These are phyloP conservation scores for Aquanectria penicillioides DNA, from an alignment of 2,329 filamentous ascomycete species.

Conservation along the genomic window DNA sequence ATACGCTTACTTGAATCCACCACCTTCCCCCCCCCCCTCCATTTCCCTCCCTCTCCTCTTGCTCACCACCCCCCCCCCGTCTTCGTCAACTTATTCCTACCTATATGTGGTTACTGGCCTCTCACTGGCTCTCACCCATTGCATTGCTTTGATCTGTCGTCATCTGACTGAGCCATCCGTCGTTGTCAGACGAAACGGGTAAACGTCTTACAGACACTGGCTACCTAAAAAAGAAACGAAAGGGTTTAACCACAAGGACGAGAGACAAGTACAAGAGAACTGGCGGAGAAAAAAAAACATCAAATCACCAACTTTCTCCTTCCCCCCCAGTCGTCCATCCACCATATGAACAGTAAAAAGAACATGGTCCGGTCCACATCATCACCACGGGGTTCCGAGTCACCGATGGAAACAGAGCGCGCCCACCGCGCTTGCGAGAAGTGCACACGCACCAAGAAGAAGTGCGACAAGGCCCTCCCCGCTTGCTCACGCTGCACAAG, in stretches of 20 bases:
- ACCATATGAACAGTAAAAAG: constrained; percentile 30
- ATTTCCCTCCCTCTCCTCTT: constrained; percentile 1
- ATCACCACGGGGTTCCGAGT: constrained; percentile 43
- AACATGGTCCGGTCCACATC: constrained; percentile 41
- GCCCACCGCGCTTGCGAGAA: constrained; percentile 51
- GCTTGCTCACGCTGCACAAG: constrained; percentile 48
- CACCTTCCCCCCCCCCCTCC: neutral
- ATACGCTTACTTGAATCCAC: neutral
- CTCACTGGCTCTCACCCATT: neutral
- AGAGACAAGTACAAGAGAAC: too few relatives aligned
- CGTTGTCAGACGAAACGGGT: constrained; percentile 6
- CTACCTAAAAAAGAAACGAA: constrained; percentile 6
- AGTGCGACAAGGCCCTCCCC: constrained; percentile 50
- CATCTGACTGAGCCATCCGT: neutral
- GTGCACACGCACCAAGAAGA: constrained; percentile 51
- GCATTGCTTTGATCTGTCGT: neutral
- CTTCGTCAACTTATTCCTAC: neutral
- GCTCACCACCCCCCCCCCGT: neutral
- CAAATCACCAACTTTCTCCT: too few relatives aligned
- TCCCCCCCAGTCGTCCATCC: constrained; percentile 12
- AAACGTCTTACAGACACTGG: neutral
- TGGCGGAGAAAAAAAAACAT: neutral
- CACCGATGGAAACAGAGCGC: constrained; percentile 45
- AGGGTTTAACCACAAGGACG: too few relatives aligned
- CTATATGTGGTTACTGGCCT: neutral